Conservation (phyloP, 2,329 filamentous ascomycete genomes). For the Plectosphaerella cucumerina region DNA sequence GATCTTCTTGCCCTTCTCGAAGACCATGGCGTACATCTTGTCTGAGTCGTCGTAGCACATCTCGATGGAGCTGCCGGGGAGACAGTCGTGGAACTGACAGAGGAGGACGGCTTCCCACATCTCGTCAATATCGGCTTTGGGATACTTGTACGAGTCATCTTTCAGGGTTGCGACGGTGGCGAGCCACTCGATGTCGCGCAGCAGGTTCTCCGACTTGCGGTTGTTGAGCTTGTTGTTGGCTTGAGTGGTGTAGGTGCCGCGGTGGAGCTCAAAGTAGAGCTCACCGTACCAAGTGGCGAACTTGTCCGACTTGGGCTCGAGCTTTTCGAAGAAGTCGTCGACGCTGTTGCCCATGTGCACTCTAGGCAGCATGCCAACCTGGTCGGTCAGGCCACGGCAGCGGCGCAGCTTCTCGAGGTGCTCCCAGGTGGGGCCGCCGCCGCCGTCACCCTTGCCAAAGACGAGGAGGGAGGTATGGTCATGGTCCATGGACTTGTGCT, state of each 20-base stretch:
- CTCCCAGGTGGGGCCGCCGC: constrained; percentile 89
- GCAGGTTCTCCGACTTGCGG: constrained; percentile 74
- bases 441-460: constrained; percentile 95
- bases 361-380: constrained; percentile 75
- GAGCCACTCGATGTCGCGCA: constrained; percentile 84
- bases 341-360: constrained; percentile 87
- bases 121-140: constrained; percentile 86
- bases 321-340: constrained; percentile 85
- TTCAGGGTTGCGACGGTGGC: constrained; percentile 80
- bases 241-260: constrained; percentile 95
- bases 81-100: constrained; percentile 96
- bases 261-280: constrained; percentile 95
- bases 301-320: constrained; percentile 74
- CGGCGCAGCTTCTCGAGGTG: constrained; percentile 92
- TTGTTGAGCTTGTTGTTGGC: constrained; percentile 97
- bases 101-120: constrained; percentile 94
- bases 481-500: constrained; percentile 94
- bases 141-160: constrained; percentile 74
- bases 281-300: constrained; percentile 98
- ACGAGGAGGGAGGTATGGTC: constrained; percentile 87
- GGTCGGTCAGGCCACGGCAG: constrained; percentile 88
- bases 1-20: constrained; percentile 68
- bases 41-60: constrained; percentile 98
- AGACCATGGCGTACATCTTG: constrained; percentile 77
- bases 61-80: constrained; percentile 91